Conservation (phyloP, 2,329 filamentous ascomycete species). For the Pyrenophora graminea region DNA sequence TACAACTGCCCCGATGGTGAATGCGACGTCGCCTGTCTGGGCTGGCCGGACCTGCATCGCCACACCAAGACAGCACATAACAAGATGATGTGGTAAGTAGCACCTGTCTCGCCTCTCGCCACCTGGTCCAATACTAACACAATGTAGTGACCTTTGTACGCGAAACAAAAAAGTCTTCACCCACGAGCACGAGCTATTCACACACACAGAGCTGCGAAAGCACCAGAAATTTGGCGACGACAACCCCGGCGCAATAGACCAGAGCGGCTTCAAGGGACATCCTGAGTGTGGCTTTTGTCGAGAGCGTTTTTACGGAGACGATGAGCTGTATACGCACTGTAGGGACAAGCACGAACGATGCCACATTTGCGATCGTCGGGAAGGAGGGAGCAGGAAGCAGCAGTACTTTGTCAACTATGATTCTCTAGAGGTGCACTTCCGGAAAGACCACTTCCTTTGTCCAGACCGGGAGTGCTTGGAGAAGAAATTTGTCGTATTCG, state of each 20-base stretch:
- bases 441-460: conserved; percentile 84
- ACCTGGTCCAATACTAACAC: conserved; percentile 8
- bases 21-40: conserved; percentile 83
- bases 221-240: conserved; percentile 94
- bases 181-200: conserved; percentile 94
- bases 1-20: conserved; percentile 91
- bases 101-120: background rate
- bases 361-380: conserved; percentile 82
- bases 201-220: conserved; percentile 74
- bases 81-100: conserved; percentile 76
- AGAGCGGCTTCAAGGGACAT: conserved; percentile 95
- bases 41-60: conserved; percentile 76
- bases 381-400: conserved; percentile 64
- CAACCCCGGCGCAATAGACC: conserved; percentile 82
- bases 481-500: conserved; percentile 97
- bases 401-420: conserved; percentile 93
- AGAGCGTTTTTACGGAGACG: conserved; percentile 90
- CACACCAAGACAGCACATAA: conserved; percentile 82
- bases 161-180: conserved; percentile 98
- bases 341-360: conserved; percentile 92
- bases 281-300: conserved; percentile 93
- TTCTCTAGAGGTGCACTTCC: conserved; percentile 83
- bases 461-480: conserved; percentile 85
- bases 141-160: conserved; percentile 75
- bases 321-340: conserved; percentile 93